Evolutionary conservation across 2,329 filamentous ascomycete species (phyloP), one percentile per base, ranked within the genome.

Genomic region (Pseudogymnoascus sp.): DNA sequence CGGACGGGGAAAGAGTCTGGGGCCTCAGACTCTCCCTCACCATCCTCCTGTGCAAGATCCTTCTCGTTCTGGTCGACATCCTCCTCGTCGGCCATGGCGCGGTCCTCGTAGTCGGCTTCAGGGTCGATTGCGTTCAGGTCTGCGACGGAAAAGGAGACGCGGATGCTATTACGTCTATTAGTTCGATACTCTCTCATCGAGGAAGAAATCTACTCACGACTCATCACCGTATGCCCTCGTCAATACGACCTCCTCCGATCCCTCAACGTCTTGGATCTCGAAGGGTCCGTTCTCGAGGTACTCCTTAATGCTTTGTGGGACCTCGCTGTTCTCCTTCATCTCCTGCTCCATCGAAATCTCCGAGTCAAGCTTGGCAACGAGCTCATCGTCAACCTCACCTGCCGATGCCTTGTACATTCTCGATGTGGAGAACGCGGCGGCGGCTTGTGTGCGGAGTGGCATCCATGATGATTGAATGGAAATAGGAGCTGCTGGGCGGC

Each of bases 201-300:
- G 35, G 2, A 5, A 43, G 2, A 22, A 18, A 6, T 25, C 36
- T 22, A 38, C 86, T 76, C 76, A 94, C 91, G 87, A 90, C 80
- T 99, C 94, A 65, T 96, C 87, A 70, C 89, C 89, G 71, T 90
- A 93, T 66, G 84, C 87, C 71, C 92, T 88, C 64, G 86, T 88
- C 67, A 99, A 82, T 70, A 88, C 81, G 67, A 99, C 89, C 68
- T 96, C 91, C 78, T 97, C 90, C 75, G 91, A 84, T 65, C 94
- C 94, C 28, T 87, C 81, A 33, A 81, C 85, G 75, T 99, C 94
- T 70, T 90, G 80, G 64, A 94, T 82, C 81, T 93, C 81, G 76
- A 92, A 99, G 39, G 87, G 83, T 71, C 87, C 87, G 78, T 90
- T 93, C 72, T 93, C 86, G 57, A 97, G 77, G 76, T 95, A 97